phyloP scores from a whole-genome alignment of 2,329 filamentous ascomycete genomes.

The Bretziella fagacearum region DNA sequence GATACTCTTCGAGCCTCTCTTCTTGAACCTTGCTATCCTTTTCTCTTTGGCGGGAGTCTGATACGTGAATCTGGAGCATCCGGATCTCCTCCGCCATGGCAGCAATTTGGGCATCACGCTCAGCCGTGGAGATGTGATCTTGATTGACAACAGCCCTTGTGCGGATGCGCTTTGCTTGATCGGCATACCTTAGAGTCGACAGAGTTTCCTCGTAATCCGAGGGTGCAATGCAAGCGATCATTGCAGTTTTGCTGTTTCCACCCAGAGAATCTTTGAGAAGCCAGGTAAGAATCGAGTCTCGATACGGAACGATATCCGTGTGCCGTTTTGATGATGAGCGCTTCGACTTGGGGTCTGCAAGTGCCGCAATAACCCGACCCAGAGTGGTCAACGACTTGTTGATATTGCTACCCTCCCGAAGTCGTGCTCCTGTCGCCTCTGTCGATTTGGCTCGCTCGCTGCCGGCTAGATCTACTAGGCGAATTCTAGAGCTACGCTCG shows the following conservation, averaged over 20 bases:
- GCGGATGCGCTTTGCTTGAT: constrained; percentile 93
- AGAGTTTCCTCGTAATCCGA: constrained; percentile 95
- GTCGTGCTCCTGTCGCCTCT: constrained; percentile 76
- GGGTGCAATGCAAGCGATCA: constrained; percentile 95
- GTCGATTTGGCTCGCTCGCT: constrained; percentile 91
- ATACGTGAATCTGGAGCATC: constrained; percentile 57
- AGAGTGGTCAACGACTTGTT: constrained; percentile 96
- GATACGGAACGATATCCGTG: constrained; percentile 64
- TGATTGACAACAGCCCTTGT: constrained; percentile 92
- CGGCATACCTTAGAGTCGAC: constrained; percentile 87
- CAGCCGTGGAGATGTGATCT: constrained; percentile 77
- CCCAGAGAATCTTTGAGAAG: constrained; percentile 89
- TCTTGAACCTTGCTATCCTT: constrained; percentile 63
- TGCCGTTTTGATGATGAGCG: constrained; percentile 33
- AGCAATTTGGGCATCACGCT: constrained; percentile 82
- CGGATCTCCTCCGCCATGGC: constrained; percentile 95
- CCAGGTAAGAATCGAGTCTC: constrained; percentile 72
- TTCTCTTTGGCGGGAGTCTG: constrained; percentile 48
- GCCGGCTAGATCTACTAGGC: constrained; percentile 84
- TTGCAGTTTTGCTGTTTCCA: constrained; percentile 94
- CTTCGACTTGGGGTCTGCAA: constrained; percentile 44
- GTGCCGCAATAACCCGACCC: constrained; percentile 83
- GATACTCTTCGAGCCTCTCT: constrained; percentile 84
- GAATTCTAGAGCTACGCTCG: constrained; percentile 81
- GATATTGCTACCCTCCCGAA: constrained; percentile 94